Evolutionary conservation across 371 early-diverging fungal genomes (phyloP), one percentile per base, ranked within the genome.

Genomic region (Mucor circinelloides): DNA sequence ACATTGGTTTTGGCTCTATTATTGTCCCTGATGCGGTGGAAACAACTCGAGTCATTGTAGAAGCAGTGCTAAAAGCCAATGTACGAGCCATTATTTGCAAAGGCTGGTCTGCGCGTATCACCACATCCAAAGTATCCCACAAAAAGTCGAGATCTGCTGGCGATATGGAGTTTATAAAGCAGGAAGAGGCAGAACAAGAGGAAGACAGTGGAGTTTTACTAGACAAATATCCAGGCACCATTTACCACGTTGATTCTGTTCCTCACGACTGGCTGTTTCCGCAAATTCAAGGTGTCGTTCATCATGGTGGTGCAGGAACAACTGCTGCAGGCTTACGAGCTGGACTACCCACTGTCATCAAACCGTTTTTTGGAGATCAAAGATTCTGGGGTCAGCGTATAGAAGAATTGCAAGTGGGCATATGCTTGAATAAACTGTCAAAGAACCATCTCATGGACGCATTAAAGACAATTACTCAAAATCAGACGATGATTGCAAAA

Each of bases 211-310:
- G 70, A 13, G 68, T 62, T 1, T 59, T 74, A 19, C 70, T 76
- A 60, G 63, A 68, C 40, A 63, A 66, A 13, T 74, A 78, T 54
- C 85, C 88, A 6, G 76, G 80, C 5, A 72, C 72, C 12, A 82
- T 91, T 52, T 83, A 77, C 31, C 79, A 79, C 58, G 64, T 89
- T 50, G 75, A 86, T 34, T 84, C 88, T 5, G 86, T 90, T 6
- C 95, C 95, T 0, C 95, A 95, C 66, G 94, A 94, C 71, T 95
- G 94, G 94, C 80, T 95, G 31, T 95, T 95, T 70, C 85, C 89
- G 2, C 77, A 81, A 58, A 80, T 94, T n/a, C 80, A 85, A 28
- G 93, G 85, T 15, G 93, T 93, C 5, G 88, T 91, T 0, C 95
- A 95, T 70, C 95, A 95, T 73, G 95, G 95, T 34, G 95, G 95